Evolutionary conservation across 495 filamentous ascomycete genomes (phyloP), one percentile per base, ranked within the genome.

Genomic region (Trichoderma parareesei): DNA sequence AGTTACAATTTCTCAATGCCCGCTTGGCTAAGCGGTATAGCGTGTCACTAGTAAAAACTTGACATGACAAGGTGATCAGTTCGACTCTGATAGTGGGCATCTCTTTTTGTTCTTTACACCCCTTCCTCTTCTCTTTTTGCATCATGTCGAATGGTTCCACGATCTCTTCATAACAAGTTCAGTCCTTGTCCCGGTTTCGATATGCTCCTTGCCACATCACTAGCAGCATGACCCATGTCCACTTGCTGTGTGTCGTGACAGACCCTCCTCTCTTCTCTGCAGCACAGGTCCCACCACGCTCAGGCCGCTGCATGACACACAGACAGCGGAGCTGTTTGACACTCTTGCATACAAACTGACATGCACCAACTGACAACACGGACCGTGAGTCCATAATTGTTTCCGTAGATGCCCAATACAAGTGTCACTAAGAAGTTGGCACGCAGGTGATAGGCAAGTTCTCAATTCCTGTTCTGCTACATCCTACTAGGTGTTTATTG

Each of bases 41-140:
- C 53, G 53, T 57, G 53, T 57, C 53, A 57, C 53, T 57, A 57
- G 53, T 57, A 57, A 33, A 35, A 16, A 33, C 27, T 13, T 57
- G 53, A 57, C 27, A 57, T 57, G 53, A 57, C 53, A 57, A 57
- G 53, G 53, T 57, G 53, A 57, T 57, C 53, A 57, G 53, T 57
- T 57, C 53, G 53, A 57, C 53, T 57, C 53, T 57, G 53, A 57
- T 57, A 57, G 53, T 57, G 53, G 53, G 53, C 53, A 57, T 57
- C 53, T 35, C 11, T 49, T 57, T 57, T 57, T 35, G 20, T 7
- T 57, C 37, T 41, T 41, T 41, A 11, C 40, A 41, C 0, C 27
- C 27, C 27, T 27, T 2, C 27, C 11, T 41, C 11, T 41, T 41
- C 6, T 11, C 6, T 41, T 41, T 41, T 41, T 41, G 40, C 40